phyloP scores from a whole-genome alignment of 768 basidiomycete genomes.

The Phylloporus rhodoxanthus region DNA sequence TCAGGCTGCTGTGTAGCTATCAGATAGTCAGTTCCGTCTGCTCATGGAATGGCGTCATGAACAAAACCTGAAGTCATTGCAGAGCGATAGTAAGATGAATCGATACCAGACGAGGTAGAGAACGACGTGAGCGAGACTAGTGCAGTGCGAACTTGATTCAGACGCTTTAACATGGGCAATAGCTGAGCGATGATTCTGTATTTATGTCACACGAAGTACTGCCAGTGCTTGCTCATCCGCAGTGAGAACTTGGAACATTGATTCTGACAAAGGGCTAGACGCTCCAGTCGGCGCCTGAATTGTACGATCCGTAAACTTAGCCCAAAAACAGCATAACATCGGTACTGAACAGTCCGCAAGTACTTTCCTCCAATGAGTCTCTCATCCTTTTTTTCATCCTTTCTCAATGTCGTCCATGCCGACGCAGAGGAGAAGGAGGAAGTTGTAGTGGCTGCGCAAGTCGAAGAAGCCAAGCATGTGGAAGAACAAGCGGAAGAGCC shows the following conservation, averaged over 20 bases:
- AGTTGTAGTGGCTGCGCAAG: constrained; percentile 31
- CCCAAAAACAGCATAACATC: constrained; percentile 8
- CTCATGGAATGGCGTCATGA: not conserved
- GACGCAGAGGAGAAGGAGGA: constrained; percentile 33
- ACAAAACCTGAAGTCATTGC: constrained; percentile 33
- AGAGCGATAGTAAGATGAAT: constrained; percentile 36
- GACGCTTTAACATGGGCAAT: constrained; percentile 20
- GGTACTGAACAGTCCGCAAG: constrained; percentile 5
- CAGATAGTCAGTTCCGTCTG: constrained; percentile 11
- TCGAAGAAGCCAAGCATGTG: constrained; percentile 38
- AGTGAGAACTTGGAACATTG: not conserved
- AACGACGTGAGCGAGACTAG: constrained; percentile 21
- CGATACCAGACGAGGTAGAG: constrained; percentile 21
- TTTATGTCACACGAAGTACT: not conserved
- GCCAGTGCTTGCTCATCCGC: not conserved
- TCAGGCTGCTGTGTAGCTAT: constrained; percentile 41
- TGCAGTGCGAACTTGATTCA: constrained; percentile 19
- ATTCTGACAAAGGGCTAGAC: not conserved
- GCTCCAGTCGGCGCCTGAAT: constrained; percentile 20
- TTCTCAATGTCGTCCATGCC: constrained; percentile 36
- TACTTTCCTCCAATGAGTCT: constrained; percentile 32
- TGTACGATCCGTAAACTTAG: constrained; percentile 21
- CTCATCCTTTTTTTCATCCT: constrained; percentile 42
- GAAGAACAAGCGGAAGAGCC: constrained; percentile 55
- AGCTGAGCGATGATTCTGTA: not conserved